These are phyloP conservation scores for Raddia guianensis DNA, from an alignment of 176 grass and related monocot genomes.

Conservation along the genomic window DNA sequence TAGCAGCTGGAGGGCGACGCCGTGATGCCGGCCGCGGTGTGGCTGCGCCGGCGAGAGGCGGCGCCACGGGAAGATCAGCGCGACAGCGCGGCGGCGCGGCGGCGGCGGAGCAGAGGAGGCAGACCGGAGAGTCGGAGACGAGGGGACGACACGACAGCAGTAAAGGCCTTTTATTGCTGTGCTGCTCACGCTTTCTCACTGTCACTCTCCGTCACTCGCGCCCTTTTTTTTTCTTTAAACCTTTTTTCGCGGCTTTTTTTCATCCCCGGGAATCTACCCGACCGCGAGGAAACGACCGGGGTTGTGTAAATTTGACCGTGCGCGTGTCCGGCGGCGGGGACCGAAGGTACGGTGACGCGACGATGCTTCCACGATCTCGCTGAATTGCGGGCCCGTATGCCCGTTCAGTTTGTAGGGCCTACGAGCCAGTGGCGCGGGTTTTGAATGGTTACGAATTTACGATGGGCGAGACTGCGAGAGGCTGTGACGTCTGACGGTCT, in stretches of 20 bases:
- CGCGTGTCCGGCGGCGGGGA: background rate
- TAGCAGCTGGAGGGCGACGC: background rate
- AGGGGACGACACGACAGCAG: background rate
- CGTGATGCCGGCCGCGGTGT: background rate
- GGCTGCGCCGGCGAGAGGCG: background rate
- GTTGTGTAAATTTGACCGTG: slow-evolving; percentile 38
- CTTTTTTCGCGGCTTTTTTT: background rate
- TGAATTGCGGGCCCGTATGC: accelerated
- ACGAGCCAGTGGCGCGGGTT: background rate
- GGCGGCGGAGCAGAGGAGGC: background rate
- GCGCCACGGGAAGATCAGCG: background rate
- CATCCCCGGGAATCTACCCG: slow-evolving; percentile 24
- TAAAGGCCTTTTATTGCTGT: slow-evolving; percentile 28
- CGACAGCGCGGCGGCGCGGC: background rate
- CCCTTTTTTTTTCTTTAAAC: background rate
- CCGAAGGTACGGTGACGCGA: background rate
- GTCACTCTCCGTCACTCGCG: background rate
- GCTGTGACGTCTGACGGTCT: background rate
- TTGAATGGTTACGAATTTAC: background rate
- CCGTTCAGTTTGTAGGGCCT: accelerated
- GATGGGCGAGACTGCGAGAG: too few relatives aligned
- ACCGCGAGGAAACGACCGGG: background rate
- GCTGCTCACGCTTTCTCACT: slow-evolving; percentile 1
- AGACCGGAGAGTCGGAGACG: background rate
- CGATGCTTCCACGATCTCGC: background rate